phyloP scores from a whole-genome alignment of 176 grass and related monocot genomes.

The Cocos nucifera region DNA sequence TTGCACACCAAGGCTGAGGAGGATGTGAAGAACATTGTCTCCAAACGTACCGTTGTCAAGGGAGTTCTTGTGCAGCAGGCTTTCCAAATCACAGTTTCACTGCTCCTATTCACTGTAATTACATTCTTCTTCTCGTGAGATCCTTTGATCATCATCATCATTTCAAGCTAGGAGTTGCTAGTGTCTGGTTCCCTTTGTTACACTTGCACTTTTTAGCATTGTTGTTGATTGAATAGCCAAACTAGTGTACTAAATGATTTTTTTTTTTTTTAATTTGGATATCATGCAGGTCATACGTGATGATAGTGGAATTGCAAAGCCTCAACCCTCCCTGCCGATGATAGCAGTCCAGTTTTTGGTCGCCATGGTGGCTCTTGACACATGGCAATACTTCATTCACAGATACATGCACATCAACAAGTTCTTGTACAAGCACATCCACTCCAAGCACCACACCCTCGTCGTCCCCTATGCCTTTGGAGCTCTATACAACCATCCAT shows the following conservation, averaged over 20 bases:
- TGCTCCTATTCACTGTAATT: too few species aligned
- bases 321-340: too few species aligned
- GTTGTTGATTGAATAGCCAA: too few species aligned
- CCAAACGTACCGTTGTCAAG: neutral
- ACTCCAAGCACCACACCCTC: slow-evolving; percentile 10
- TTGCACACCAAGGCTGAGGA: slow-evolving; percentile 1
- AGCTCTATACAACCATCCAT: slow-evolving; percentile 4
- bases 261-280: too few species aligned
- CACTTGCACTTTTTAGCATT: too few species aligned
- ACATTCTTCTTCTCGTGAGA: too few species aligned
- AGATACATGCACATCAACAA: slow-evolving; percentile 11
- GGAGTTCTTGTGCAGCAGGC: slow-evolving; percentile 5
- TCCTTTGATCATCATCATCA: too few species aligned
- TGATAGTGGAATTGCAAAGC: too few species aligned
- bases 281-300: too few species aligned
- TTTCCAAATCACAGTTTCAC: neutral
- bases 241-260: too few species aligned
- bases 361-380: slow-evolving; percentile 1
- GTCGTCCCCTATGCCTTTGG: slow-evolving; percentile 8
- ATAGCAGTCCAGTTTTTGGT: neutral
- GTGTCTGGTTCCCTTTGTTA: neutral
- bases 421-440: neutral
- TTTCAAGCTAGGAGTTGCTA: too few species aligned
- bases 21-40: neutral
- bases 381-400: slow-evolving; percentile 14